These are phyloP conservation scores for Alternaria sp. DNA, from an alignment of 2,329 filamentous ascomycete species.

Conservation along the genomic window DNA sequence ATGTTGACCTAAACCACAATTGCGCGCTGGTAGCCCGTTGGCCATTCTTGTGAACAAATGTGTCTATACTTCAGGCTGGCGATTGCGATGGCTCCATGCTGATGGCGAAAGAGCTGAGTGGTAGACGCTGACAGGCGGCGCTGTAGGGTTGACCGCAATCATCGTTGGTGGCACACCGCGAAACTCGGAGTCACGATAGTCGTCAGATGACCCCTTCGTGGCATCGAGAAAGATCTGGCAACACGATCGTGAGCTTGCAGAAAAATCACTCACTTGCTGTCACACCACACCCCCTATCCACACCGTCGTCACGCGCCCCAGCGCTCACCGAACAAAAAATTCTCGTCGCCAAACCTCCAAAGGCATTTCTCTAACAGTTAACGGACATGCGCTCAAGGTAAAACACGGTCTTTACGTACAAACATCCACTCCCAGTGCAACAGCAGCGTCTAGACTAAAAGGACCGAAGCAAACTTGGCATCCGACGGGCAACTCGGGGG, in stretches of 20 bases:
- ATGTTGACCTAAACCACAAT: neutral
- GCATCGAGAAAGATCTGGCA: neutral
- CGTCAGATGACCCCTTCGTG: neutral
- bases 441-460: constrained; percentile 18
- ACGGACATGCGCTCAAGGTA: constrained; percentile 13
- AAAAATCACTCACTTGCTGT: neutral
- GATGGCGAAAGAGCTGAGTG: neutral
- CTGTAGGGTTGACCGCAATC: neutral
- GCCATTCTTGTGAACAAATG: neutral
- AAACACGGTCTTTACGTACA: constrained; percentile 24
- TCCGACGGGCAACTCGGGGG: constrained; percentile 15
- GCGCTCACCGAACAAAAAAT: constrained; percentile 12
- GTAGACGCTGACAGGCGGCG: neutral
- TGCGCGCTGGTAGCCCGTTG: neutral
- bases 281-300: constrained; percentile 3
- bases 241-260: neutral
- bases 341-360: constrained; percentile 25
- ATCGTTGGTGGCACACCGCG: neutral
- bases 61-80: neutral
- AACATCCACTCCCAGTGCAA: constrained; percentile 26
- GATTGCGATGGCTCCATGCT: neutral
- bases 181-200: neutral
- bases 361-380: constrained; percentile 27
- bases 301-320: constrained; percentile 7
- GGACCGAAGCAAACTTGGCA: constrained; percentile 5